Conservation (phyloP, 495 filamentous ascomycete genomes). For the Aspergillus carlsbadensis region DNA sequence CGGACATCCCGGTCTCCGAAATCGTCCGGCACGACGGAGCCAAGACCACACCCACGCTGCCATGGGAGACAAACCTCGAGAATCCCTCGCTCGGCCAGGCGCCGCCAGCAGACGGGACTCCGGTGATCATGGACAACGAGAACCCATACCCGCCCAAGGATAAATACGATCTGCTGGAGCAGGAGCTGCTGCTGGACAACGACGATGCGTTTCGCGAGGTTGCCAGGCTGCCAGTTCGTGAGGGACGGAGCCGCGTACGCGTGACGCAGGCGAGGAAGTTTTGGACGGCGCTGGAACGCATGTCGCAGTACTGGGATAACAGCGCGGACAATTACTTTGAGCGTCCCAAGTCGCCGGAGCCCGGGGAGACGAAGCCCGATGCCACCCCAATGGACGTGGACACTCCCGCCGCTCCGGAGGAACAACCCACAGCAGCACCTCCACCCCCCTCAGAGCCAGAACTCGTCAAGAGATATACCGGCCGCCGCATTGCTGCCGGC, state of each 20-base stretch:
- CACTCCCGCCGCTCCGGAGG: conserved; percentile 6
- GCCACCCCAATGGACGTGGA: conserved; percentile 36
- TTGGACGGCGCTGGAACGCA: conserved; percentile 55
- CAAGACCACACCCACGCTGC: conserved; percentile 43
- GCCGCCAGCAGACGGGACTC: conserved; percentile 21
- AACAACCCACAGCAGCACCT: background rate
- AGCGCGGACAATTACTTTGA: conserved; percentile 56
- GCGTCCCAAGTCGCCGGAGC: conserved; percentile 31
- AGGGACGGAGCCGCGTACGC: conserved; percentile 42
- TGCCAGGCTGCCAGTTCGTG: conserved; percentile 37
- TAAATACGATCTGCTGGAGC: conserved; percentile 46
- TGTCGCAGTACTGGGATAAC: conserved; percentile 65
- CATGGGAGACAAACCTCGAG: conserved; percentile 40
- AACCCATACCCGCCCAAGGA: conserved; percentile 45
- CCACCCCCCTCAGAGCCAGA: conserved; percentile 14
- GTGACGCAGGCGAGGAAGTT: conserved; percentile 60
- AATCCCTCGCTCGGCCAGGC: conserved; percentile 11
- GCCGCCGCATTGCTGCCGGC: conserved; percentile 61
- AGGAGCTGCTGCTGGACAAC: conserved; percentile 55
- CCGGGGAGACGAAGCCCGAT: conserved; percentile 19
- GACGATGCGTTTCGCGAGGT: conserved; percentile 56
- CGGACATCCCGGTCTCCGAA: conserved; percentile 39
- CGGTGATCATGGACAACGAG: conserved; percentile 49
- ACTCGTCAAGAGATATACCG: conserved; percentile 40
- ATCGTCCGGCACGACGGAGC: conserved; percentile 44